Evolutionary conservation across 306 rosid genomes (phyloP), one percentile per base, ranked within the genome.

Genomic region (Quercus wislizeni): DNA sequence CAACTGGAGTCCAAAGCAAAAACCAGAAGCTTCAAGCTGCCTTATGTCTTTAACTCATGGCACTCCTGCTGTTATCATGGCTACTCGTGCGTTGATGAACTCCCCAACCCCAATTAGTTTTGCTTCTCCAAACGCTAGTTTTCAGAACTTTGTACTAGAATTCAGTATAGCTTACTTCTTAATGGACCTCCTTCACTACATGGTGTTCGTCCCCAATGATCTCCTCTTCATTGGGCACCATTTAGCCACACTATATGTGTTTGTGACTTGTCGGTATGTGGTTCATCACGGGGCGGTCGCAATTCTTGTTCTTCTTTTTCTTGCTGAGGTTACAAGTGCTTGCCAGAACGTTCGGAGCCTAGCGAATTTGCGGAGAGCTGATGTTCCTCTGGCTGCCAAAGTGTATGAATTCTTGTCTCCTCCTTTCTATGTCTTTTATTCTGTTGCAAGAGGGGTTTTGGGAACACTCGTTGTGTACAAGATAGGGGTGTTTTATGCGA

Each of bases 311-410:
- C 88, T 89, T 5, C 79, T 89, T 7, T 73, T 82, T 49, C 79
- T 86, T 4, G 90, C 87, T 0, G 92, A 89, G 84, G 65, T 80
- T 38, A 86, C 88, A 11, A 89, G 92, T 31, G 82, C 62, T 58
- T 89, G 88, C 62, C 90, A 89, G 65, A 89, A 89, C 63, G 82
- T 62, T 12, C 85, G 92, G 90, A 83, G 79, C 11, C 71, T 89
- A 0, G 80, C 87, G 12, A 49, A 79, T 8, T 63, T 78, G 14
- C 69, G 31, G 68, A 82, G 43, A 76, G 65, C 38, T 1, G 84
- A 78, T 38, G 77, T 31, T 2, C 55, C 78, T 2, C 58, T 69
- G 15, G 88, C 87, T 2, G 77, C 74, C 11, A 82, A 81, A 73
- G 19, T 89, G 71, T 35, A 73, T 27, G 87, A 82, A 17, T 74